These are phyloP conservation scores for Pseudogymnoascus sp. DNA, from an alignment of 2,329 filamentous ascomycete species.

Conservation along the genomic window DNA sequence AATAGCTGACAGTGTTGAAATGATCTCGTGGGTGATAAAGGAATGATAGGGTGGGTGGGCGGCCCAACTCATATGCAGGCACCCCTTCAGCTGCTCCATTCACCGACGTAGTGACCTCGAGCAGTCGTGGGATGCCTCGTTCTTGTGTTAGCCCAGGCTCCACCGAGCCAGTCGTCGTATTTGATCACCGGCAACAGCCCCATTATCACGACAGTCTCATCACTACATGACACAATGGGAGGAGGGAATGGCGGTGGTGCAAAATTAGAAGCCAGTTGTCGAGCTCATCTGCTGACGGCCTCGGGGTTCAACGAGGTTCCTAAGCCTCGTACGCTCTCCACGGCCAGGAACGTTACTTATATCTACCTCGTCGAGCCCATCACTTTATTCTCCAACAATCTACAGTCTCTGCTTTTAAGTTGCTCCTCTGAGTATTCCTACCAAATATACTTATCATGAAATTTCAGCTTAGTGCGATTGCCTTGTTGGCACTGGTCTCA, in stretches of 20 bases:
- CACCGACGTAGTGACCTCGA: neutral
- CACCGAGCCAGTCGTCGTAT: neutral
- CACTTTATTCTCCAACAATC: neutral
- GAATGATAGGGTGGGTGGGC: neutral
- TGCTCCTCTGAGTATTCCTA: neutral
- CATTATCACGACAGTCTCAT: neutral
- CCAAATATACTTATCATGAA: neutral
- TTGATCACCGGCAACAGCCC: neutral
- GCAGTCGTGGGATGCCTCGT: neutral
- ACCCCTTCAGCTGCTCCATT: neutral
- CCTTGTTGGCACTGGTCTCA: neutral
- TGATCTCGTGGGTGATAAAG: neutral
- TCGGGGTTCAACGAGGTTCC: neutral
- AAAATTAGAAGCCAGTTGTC: neutral
- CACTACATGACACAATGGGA: neutral
- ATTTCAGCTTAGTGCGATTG: neutral
- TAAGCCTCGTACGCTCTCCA: neutral
- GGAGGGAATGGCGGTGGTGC: neutral
- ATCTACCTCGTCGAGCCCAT: neutral
- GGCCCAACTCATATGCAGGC: neutral
- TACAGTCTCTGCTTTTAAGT: neutral
- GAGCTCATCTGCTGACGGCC: neutral
- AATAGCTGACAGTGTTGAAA: neutral
- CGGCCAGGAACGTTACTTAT: neutral
- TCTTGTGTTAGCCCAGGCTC: neutral